A percentile compares a stretch with the other conserved stretches of the same genome.
Conservation (phyloP, 2,329 filamentous ascomycete genomes). For the Penicillium expansum region DNA sequence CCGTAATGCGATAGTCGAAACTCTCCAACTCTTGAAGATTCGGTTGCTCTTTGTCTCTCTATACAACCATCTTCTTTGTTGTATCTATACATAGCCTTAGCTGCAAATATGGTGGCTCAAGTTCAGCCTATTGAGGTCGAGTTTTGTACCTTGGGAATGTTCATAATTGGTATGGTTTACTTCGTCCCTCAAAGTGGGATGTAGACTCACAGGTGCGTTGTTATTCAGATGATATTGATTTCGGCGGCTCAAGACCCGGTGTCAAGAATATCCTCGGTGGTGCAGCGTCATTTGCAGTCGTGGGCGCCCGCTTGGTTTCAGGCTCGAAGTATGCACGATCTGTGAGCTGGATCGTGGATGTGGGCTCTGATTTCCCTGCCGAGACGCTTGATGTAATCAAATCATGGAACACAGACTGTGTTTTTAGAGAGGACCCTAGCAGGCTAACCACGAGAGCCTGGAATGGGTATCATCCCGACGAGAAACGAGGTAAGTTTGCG, state of each 20-base stretch:
- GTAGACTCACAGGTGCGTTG: conserved; percentile 12
- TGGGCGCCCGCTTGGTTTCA: conserved; percentile 86
- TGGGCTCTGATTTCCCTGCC: conserved; percentile 79
- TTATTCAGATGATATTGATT: conserved; percentile 82
- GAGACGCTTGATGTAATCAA: conserved; percentile 62
- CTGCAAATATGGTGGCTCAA: background rate
- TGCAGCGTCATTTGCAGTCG: conserved; percentile 78
- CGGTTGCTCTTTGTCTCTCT: background rate
- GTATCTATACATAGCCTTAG: conserved; percentile 14
- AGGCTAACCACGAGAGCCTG: conserved; percentile 83
- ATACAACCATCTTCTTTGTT: background rate
- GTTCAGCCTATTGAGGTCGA: conserved; percentile 40
- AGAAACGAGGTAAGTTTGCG: conserved; percentile 54
- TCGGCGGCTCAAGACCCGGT: conserved; percentile 64
- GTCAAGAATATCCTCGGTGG: conserved; percentile 80
- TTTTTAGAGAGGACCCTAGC: conserved; percentile 63
- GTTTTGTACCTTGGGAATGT: conserved; percentile 62
- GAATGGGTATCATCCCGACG: conserved; percentile 79
- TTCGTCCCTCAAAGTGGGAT: conserved; percentile 1
- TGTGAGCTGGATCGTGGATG: conserved; percentile 89
- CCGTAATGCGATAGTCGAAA: conserved; percentile 9
- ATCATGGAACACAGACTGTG: conserved; percentile 71
- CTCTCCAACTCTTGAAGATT: background rate
- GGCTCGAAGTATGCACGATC: conserved; percentile 62
- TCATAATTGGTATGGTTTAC: conserved; percentile 55